phyloP scores from a whole-genome alignment of 2,329 filamentous ascomycete species.

The Xylariaceae sp. region DNA sequence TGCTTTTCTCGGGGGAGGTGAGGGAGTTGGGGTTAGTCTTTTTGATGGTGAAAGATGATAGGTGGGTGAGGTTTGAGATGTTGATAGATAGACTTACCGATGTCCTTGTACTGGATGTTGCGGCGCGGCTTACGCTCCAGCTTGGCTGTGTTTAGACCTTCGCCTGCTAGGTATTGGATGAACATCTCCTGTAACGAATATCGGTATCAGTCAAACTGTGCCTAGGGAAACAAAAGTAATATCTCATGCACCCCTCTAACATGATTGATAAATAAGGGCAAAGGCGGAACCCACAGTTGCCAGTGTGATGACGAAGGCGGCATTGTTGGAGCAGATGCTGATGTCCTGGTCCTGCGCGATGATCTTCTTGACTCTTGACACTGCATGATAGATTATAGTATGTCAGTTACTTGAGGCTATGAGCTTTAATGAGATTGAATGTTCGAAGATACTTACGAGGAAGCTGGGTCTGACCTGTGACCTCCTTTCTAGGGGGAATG shows the following conservation, averaged over 20 bases:
- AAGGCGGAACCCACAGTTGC: constrained; percentile 73
- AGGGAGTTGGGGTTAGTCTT: constrained; percentile 1
- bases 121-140: constrained; percentile 86
- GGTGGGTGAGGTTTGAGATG: neutral
- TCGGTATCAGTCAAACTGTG: neutral
- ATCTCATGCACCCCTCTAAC: too few relatives aligned
- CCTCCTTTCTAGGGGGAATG: constrained; percentile 74
- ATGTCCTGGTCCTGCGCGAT: constrained; percentile 85
- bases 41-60: constrained; percentile 5
- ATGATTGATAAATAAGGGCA: too few relatives aligned
- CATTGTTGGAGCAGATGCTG: constrained; percentile 82
- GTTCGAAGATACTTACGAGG: constrained; percentile 62
- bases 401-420: too few relatives aligned
- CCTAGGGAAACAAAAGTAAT: too few relatives aligned
- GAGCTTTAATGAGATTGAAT: too few relatives aligned
- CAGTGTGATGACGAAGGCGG: constrained; percentile 87
- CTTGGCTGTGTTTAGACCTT: constrained; percentile 83
- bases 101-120: constrained; percentile 93
- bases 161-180: constrained; percentile 82
- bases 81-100: constrained; percentile 54
- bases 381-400: constrained; percentile 50
- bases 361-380: constrained; percentile 94
- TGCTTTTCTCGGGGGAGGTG: constrained; percentile 58
- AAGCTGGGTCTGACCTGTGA: constrained; percentile 79
- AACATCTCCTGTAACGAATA: constrained; percentile 73